Conservation (phyloP, 2,329 filamentous ascomycete species). For the Cordyceps fumosorosea region DNA sequence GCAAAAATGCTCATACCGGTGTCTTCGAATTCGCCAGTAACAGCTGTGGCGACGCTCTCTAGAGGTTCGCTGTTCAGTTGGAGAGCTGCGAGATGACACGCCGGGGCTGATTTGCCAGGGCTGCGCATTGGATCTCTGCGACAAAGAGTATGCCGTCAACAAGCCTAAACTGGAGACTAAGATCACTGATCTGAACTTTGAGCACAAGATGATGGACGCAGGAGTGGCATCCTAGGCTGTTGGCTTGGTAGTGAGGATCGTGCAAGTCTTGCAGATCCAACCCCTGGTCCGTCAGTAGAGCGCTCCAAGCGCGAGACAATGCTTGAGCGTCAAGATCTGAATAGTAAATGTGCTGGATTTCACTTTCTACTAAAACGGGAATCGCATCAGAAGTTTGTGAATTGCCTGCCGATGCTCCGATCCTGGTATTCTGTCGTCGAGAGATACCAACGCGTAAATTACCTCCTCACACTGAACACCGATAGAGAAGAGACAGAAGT, state of each 20-base stretch:
- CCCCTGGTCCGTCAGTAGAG: not conserved
- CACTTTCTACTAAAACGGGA: not conserved
- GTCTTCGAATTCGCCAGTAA: slow-evolving; percentile 15
- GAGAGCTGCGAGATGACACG: not conserved
- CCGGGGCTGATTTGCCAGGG: not conserved
- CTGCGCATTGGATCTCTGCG: not conserved
- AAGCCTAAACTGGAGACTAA: not conserved
- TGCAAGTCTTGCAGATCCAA: not conserved
- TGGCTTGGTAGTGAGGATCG: not conserved
- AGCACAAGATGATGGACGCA: not conserved
- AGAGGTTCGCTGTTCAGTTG: not conserved
- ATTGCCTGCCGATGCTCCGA: not conserved
- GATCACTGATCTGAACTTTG: not conserved
- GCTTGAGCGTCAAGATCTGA: not conserved
- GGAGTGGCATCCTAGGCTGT: not conserved
- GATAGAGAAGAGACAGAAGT: not conserved
- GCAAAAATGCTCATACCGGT: slow-evolving; percentile 18
- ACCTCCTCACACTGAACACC: not conserved
- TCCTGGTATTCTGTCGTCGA: not conserved
- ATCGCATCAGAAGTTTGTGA: not conserved
- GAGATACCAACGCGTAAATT: not conserved
- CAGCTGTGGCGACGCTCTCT: not conserved
- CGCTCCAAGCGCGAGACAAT: not conserved
- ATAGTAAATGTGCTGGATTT: not conserved
- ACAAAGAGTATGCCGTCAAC: not conserved